Evolutionary conservation across 345 rosid genomes (phyloP).

Genomic region (Rhodamnia argentea): DNA sequence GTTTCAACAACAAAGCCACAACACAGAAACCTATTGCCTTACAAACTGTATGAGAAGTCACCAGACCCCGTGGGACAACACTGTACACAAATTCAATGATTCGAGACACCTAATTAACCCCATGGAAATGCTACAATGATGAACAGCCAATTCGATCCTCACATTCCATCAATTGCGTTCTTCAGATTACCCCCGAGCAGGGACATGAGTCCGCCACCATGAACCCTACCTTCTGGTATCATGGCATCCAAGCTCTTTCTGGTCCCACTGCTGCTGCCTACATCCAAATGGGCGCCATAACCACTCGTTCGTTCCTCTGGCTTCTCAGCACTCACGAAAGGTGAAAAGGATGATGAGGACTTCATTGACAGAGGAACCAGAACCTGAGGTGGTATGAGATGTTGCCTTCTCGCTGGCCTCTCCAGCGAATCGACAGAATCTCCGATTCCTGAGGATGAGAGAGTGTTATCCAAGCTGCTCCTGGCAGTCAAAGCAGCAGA

Average conservation of each 20-base stretch:
- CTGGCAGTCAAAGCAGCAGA: slow-evolving; percentile 41
- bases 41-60: neutral
- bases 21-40: neutral
- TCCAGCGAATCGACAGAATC: slow-evolving; percentile 60
- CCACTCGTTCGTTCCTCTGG: slow-evolving; percentile 14
- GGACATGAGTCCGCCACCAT: slow-evolving; percentile 90
- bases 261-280: neutral
- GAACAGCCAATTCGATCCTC: slow-evolving; percentile 4
- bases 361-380: slow-evolving; percentile 92
- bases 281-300: neutral
- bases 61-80: neutral
- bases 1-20: neutral
- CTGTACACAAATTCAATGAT: slow-evolving; percentile 18
- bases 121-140: neutral
- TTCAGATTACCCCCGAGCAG: slow-evolving; percentile 63
- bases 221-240: slow-evolving; percentile 96
- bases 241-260: slow-evolving; percentile 30
- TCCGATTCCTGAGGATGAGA: slow-evolving; percentile 49
- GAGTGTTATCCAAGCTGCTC: slow-evolving; percentile 40
- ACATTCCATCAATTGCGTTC: slow-evolving; percentile 44
- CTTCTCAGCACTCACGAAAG: slow-evolving; percentile 25
- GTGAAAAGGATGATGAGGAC: slow-evolving; percentile 30
- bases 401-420: slow-evolving; percentile 37
- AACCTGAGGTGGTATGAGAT: slow-evolving; percentile 74
- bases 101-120: neutral